These are phyloP conservation scores for Plasmodium yoelii DNA, from an alignment of 169 alveolate genomes.

Conservation along the genomic window DNA sequence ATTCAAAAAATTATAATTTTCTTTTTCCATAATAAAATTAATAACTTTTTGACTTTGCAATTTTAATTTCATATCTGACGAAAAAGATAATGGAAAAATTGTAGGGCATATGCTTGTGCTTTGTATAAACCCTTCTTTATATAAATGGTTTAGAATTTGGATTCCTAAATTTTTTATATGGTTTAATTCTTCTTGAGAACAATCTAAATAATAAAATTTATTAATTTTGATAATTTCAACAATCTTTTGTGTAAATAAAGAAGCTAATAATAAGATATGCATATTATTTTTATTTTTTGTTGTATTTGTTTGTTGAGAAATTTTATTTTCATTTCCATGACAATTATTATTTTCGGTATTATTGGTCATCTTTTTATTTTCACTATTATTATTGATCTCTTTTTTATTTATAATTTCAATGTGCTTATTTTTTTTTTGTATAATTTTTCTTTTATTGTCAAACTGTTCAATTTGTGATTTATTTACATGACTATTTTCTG, in stretches of 20 bases:
- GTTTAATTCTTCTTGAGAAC: slow-evolving; percentile 48
- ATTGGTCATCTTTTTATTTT: not conserved
- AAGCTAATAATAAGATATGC: slow-evolving; percentile 44
- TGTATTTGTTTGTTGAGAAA: not conserved
- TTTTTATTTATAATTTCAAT: not conserved
- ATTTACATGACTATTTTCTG: too few relatives aligned
- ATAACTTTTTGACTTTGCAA: slow-evolving; percentile 59
- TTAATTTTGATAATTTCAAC: slow-evolving; percentile 25
- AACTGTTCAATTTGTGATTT: too few relatives aligned
- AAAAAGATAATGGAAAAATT: slow-evolving; percentile 49
- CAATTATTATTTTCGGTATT: too few relatives aligned
- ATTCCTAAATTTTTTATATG: slow-evolving; percentile 53
- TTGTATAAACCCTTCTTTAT: slow-evolving; percentile 74
- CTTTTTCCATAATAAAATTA: slow-evolving; percentile 45
- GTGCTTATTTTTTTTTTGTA: not conserved
- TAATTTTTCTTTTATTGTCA: too few relatives aligned
- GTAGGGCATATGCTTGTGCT: slow-evolving; percentile 38
- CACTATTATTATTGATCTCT: not conserved
- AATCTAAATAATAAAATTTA: slow-evolving; percentile 47
- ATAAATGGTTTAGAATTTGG: slow-evolving; percentile 41
- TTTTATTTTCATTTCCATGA: not conserved
- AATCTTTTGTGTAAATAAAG: slow-evolving; percentile 49
- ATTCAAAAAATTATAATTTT: slow-evolving; percentile 50
- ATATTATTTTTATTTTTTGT: slow-evolving; percentile 53
- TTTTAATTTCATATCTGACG: slow-evolving; percentile 42